Evolutionary conservation across 345 rosid genomes (phyloP).

Genomic region (Combretum micranthum): DNA sequence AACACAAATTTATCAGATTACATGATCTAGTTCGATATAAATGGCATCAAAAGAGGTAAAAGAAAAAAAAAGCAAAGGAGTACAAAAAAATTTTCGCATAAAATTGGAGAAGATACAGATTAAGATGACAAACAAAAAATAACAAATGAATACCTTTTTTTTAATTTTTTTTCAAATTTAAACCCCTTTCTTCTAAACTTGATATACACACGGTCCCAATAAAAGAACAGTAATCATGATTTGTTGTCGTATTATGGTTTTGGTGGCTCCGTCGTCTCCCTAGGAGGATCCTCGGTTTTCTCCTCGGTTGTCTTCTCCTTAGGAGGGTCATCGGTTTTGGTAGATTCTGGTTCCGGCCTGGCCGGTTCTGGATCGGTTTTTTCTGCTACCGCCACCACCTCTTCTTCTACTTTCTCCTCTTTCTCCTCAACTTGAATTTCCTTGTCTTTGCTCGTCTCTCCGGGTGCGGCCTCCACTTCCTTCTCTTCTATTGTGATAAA

Average conservation of each 20-base stretch:
- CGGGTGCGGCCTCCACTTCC: constrained; percentile 27
- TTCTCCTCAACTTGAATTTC: constrained; percentile 41
- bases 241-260: background rate
- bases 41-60: too few species aligned
- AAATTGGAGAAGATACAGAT: constrained; percentile 1
- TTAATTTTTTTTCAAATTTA: too few species aligned
- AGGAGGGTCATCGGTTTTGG: background rate
- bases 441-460: constrained; percentile 23
- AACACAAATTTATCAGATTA: too few species aligned
- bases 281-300: background rate
- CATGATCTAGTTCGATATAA: too few species aligned
- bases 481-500: constrained; percentile 43
- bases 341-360: constrained; percentile 8
- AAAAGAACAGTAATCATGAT: background rate
- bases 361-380: constrained; percentile 9
- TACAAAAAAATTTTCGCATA: too few species aligned
- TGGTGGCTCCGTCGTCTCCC: constrained; percentile 6
- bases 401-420: constrained; percentile 14
- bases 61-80: too few species aligned
- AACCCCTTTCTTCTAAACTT: background rate
- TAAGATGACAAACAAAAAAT: background rate
- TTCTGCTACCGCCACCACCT: constrained; percentile 5
- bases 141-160: constrained; percentile 3
- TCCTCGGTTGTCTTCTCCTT: constrained; percentile 1
- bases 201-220: constrained; percentile 1